Base-by-base conservation (phyloP, 1,284 basidiomycete genomes). In the Heterobasidion occidentale region DNA sequence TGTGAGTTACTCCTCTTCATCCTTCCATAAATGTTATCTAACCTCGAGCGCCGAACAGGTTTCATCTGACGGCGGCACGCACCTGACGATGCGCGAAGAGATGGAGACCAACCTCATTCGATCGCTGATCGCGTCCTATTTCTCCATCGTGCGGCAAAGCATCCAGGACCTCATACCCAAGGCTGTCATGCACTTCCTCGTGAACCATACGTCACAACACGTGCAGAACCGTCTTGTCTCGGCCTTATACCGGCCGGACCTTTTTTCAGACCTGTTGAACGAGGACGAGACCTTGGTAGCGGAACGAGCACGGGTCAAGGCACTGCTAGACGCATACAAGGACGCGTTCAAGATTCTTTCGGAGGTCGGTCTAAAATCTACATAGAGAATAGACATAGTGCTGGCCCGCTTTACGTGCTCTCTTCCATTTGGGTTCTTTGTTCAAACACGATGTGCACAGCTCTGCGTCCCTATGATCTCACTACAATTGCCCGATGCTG, bases 121-220 rank as follows among this genome's bases (percentile, higher is more conserved):
- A 54, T 91, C 90, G 2, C 81, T 99, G 62, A 99, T 99, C 68
- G 83, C 87, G 34, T 94, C 92, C 14, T 99, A 99, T 78, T 99
- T 99, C 74, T 80, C 81, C 61, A 99, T 99, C 70, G 91, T 97
- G 19, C 87, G 97, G 38, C 94, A 98, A 70, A 92, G 88, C 65
- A 98, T 99, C 62, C 93, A 98, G 67, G 97, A 99, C 70, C 80
- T 98, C 59, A 85, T 99, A 17, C 97, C 97, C 42, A 99, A 99
- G 74, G 92, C 94, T 17, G 88, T 94, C 74, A 95, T 95, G 92
- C 93, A 94, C 73, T 83, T 95, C 66, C 80, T 98, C 61, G 96
- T 99, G 68, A 99, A 98, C 74, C 84, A 93, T 68, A 94, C 94
- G n/a, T 88, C 92, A 51, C 92, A 98, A 67, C 89, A 92, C 33